Evolutionary conservation across 176 grass and related monocot genomes (phyloP).

Genomic region (Cocos nucifera): DNA sequence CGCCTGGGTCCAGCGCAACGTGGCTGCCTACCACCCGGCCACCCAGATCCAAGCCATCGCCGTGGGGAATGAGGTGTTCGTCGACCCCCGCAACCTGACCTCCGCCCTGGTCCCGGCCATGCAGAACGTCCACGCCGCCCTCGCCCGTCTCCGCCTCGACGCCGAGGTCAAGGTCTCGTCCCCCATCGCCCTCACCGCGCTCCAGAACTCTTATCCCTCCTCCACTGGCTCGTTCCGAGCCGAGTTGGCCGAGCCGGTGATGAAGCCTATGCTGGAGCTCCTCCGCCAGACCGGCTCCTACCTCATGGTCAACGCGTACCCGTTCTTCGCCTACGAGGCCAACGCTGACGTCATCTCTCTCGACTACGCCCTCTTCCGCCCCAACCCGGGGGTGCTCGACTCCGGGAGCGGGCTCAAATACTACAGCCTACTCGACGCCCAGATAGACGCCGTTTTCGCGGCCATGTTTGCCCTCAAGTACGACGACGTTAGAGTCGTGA

Average conservation of each 20-base stretch:
- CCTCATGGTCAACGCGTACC: conserved; percentile 86
- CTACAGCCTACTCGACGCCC: conserved; percentile 81
- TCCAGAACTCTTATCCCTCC: conserved; percentile 63
- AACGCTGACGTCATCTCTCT: conserved; percentile 61
- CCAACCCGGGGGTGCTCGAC: conserved; percentile 65
- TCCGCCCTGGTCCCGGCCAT: conserved; percentile 50
- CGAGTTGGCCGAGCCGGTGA: conserved; percentile 52
- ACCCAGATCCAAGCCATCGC: conserved; percentile 73
- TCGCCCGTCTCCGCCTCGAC: conserved; percentile 30
- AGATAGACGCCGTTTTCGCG: conserved; percentile 75
- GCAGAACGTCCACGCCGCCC: conserved; percentile 47
- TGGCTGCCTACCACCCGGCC: conserved; percentile 54
- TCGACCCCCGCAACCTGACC: conserved; percentile 40
- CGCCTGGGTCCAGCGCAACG: conserved; percentile 66
- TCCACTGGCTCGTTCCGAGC: conserved; percentile 57
- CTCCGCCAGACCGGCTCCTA: conserved; percentile 37
- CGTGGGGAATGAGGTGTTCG: conserved; percentile 92
- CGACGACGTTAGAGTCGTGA: conserved; percentile 45
- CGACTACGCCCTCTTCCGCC: conserved; percentile 92
- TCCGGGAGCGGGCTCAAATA: conserved; percentile 47
- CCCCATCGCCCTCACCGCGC: conserved; percentile 71
- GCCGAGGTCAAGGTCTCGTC: conserved; percentile 67
- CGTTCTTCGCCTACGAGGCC: conserved; percentile 81
- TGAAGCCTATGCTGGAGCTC: conserved; percentile 80
- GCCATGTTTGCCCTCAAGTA: conserved; percentile 44